These are phyloP conservation scores for Plasmodium adleri DNA, from an alignment of 169 alveolate genomes.

Conservation along the genomic window DNA sequence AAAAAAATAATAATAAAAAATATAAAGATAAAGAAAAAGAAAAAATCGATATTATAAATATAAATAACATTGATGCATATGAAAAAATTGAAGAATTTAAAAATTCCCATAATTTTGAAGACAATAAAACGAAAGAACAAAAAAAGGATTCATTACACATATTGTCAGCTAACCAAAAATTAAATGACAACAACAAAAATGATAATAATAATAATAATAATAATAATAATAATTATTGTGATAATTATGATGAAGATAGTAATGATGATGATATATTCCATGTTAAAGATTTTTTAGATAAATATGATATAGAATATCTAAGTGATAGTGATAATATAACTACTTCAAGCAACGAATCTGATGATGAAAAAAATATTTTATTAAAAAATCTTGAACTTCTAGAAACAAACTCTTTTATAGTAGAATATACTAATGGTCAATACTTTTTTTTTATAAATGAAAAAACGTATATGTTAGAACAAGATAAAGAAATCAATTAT, in stretches of 20 bases:
- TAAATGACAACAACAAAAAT: too few relatives aligned
- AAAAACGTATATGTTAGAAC: constrained; percentile 42
- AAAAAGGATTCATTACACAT: too few relatives aligned
- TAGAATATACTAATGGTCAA: constrained; percentile 40
- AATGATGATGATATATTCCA: constrained; percentile 23
- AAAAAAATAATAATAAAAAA: too few relatives aligned
- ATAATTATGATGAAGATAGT: neutral
- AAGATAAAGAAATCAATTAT: constrained; percentile 46
- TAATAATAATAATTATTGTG: too few relatives aligned
- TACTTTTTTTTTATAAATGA: constrained; percentile 33
- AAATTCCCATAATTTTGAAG: too few relatives aligned
- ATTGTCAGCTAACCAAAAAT: too few relatives aligned
- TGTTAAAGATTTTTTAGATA: constrained; percentile 19
- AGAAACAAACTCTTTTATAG: constrained; percentile 59
- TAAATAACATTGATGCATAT: too few relatives aligned
- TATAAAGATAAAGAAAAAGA: too few relatives aligned
- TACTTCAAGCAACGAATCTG: constrained; percentile 13
- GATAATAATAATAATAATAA: too few relatives aligned
- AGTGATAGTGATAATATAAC: constrained; percentile 29
- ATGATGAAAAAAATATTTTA: constrained; percentile 6
- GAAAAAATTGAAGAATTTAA: too few relatives aligned
- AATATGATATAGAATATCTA: constrained; percentile 11
- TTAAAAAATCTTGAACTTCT: constrained; percentile 11
- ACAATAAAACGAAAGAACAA: too few relatives aligned
- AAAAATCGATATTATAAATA: too few relatives aligned